Conservation (phyloP, 768 basidiomycete species). For the Paxillus rubicundulus region DNA sequence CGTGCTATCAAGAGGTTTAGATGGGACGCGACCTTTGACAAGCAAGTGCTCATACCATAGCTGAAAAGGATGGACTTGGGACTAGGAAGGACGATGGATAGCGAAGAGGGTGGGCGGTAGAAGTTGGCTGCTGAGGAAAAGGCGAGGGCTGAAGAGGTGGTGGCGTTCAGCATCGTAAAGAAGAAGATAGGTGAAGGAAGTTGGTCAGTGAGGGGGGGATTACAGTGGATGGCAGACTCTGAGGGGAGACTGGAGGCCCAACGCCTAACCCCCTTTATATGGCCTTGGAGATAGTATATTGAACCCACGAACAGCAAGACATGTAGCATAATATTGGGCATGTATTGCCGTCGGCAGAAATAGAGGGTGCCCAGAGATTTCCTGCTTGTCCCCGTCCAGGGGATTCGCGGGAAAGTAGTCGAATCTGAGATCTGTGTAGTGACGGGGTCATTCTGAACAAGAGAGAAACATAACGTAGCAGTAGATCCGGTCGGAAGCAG, state of each 20-base stretch:
- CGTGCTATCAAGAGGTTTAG: slow-evolving; percentile 44
- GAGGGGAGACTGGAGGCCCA: slow-evolving; percentile 8
- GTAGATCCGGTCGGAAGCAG: slow-evolving; percentile 25
- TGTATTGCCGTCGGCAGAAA: slow-evolving; percentile 28
- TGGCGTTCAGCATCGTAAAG: slow-evolving; percentile 29
- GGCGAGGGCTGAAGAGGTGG: slow-evolving; percentile 29
- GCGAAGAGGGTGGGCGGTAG: slow-evolving; percentile 31
- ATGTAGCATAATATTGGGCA: slow-evolving; percentile 24
- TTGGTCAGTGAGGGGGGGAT: slow-evolving; percentile 1
- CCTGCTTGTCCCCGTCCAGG: slow-evolving; percentile 28
- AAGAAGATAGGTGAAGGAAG: background rate
- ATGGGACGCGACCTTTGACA: background rate
- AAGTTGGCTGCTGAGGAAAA: slow-evolving; percentile 33
- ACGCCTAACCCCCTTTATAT: slow-evolving; percentile 32
- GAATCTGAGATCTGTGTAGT: slow-evolving; percentile 33
- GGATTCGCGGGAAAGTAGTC: slow-evolving; percentile 35
- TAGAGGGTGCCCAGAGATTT: slow-evolving; percentile 31
- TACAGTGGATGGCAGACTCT: slow-evolving; percentile 4
- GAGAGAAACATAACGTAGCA: slow-evolving; percentile 23
- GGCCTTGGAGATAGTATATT: slow-evolving; percentile 9
- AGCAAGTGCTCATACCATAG: slow-evolving; percentile 21
- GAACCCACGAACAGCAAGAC: slow-evolving; percentile 24
- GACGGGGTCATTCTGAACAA: slow-evolving; percentile 22
- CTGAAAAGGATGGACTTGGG: slow-evolving; percentile 27
- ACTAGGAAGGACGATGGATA: slow-evolving; percentile 29